A percentile compares a stretch with the other conserved stretches of the same genome.
Evolutionary conservation across 148 eudicot genomes (phyloP).

Genomic region (Rhododendron kiyosumense): DNA sequence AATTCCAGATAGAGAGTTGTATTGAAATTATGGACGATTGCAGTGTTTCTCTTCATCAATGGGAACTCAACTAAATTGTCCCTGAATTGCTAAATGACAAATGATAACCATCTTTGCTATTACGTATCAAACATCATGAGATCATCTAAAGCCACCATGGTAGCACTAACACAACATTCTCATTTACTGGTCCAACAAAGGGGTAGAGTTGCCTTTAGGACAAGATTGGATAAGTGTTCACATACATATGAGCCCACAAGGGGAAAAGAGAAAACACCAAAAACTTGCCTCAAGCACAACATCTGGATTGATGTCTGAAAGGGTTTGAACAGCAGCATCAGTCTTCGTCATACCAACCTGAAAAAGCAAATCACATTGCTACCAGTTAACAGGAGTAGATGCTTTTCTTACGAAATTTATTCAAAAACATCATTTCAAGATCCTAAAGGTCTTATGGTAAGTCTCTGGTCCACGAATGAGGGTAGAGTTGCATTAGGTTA

Average conservation of each 20-base stretch:
- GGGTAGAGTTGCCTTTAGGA: background rate
- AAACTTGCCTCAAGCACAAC: slow-evolving; percentile 87
- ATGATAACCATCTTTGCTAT: slow-evolving; percentile 2
- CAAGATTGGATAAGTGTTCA: background rate
- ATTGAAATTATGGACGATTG: background rate
- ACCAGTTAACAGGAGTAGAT: background rate
- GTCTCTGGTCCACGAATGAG: background rate
- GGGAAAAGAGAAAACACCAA: background rate
- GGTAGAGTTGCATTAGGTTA: background rate
- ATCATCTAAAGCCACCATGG: background rate
- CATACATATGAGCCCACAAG: background rate
- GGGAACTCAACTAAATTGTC: background rate
- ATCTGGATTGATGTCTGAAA: slow-evolving; percentile 94
- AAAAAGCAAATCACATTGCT: slow-evolving; percentile 1
- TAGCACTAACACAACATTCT: background rate
- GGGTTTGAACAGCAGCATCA: slow-evolving; percentile 97
- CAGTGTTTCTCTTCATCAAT: background rate
- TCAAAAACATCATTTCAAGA: background rate
- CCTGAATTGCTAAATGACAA: background rate
- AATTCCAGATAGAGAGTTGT: background rate
- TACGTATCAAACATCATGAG: background rate
- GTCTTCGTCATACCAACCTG: slow-evolving; percentile 98
- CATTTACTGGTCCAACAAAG: background rate
- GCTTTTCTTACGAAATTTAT: background rate
- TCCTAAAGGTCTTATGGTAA: background rate